Conservation (phyloP, 2,329 filamentous ascomycete species). For the Diaporthe nobilis region DNA sequence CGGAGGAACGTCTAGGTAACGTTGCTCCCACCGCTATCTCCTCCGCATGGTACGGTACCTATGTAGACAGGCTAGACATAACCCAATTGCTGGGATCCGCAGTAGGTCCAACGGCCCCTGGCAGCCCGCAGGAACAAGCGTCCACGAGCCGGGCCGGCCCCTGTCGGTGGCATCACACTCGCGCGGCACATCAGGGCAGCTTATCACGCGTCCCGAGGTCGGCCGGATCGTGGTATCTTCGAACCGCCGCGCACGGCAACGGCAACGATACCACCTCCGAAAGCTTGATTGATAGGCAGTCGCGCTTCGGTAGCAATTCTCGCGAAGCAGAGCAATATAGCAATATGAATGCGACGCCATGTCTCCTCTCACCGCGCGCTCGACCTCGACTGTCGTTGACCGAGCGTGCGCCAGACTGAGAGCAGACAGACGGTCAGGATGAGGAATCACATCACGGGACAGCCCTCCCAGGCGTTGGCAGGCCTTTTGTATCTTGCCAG, state of each 20-base stretch:
- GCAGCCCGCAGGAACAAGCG: constrained; percentile 13
- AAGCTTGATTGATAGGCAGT: constrained; percentile 16
- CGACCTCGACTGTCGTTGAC: background rate
- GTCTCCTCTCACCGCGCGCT: background rate
- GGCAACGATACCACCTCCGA: background rate
- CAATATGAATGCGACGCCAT: constrained; percentile 33
- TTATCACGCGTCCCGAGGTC: constrained; percentile 33
- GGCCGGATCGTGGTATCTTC: constrained; percentile 10
- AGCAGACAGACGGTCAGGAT: constrained; percentile 3
- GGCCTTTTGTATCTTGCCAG: constrained; percentile 27
- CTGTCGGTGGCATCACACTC: constrained; percentile 7
- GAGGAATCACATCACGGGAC: constrained; percentile 1
- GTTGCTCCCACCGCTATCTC: constrained; percentile 28
- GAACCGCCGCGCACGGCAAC: constrained; percentile 1
- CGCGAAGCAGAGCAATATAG: constrained; percentile 3
- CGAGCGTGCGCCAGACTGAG: background rate
- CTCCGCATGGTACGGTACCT: background rate
- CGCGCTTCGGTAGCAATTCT: background rate
- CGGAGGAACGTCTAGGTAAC: constrained; percentile 10
- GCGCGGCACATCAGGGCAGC: constrained; percentile 33
- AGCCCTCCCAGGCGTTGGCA: background rate
- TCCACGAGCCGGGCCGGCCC: constrained; percentile 26
- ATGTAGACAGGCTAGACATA: background rate
- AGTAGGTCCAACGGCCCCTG: constrained; percentile 4
- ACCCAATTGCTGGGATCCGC: background rate